Base-by-base conservation (phyloP, 495 filamentous ascomycete species). In the Aspergillus ellipticus region DNA sequence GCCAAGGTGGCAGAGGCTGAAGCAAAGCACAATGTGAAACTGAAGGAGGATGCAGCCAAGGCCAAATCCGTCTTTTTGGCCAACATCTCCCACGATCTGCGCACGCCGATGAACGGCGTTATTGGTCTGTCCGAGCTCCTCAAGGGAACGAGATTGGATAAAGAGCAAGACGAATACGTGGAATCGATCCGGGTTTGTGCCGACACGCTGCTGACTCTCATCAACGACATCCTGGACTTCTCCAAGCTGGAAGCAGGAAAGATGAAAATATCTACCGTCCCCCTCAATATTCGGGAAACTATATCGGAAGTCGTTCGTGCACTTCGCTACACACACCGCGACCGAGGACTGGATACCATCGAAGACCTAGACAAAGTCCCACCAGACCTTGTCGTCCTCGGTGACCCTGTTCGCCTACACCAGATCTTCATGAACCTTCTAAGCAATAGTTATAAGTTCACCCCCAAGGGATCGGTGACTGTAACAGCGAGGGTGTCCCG, bases 211-310 rank as follows among this genome's bases (percentile, higher is more conserved):
- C 79, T 96, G n/a, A 92, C 88, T 0, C 87, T 96, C 52, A 96
- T 96, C 76, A 96, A 96, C 65, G 92, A 96, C 61, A 92, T 96
- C 20, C 76, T 96, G 1, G 92, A 96, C 68, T 96, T 94, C 66
- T 94, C 90, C 28, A 91, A 94, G 65, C 84, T 96, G 65, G 92
- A 96, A 68, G 92, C 92, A 15, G 92, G 92, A 63, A 96, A 96
- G 75, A 94, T 96, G 89, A 90, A 90, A 68, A 85, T 96, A 8
- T 93, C 89, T 53, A 87, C 87, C 10, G 90, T 93, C 48, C 89
- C 90, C 2, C 81, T 96, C 59, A 92, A 89, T 53, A 79, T 94
- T 0, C 87, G 85, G 59, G 89, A 92, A 68, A 96, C 92, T 55
- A 89, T 96, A 52, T 83, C 82, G 6, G 91, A 96, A 64, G 91